Evolutionary conservation across 768 basidiomycete genomes (phyloP).

Genomic region (Pleurotus ostreatus): DNA sequence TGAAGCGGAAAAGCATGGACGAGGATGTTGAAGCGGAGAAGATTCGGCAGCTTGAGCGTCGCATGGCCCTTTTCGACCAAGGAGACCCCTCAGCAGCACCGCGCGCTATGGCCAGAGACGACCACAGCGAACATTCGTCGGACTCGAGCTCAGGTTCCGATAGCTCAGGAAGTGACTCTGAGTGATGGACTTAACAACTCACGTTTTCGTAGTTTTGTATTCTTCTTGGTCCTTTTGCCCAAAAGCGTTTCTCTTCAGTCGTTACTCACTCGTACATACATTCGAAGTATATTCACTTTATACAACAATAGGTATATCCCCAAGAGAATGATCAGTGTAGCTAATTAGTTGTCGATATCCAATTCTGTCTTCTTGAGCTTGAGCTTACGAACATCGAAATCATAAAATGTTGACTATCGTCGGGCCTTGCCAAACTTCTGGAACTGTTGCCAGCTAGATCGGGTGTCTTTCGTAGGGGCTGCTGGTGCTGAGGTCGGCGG

Average conservation of each 20-base stretch:
- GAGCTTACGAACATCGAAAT: neutral
- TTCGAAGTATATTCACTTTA: slow-evolving; percentile 28
- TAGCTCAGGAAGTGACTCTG: slow-evolving; percentile 82
- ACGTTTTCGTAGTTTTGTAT: slow-evolving; percentile 17
- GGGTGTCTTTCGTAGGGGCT: slow-evolving; percentile 11
- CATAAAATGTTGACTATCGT: slow-evolving; percentile 3
- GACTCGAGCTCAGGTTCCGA: slow-evolving; percentile 77
- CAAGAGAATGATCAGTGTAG: slow-evolving; percentile 38
- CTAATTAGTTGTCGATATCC: slow-evolving; percentile 43
- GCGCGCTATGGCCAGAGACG: slow-evolving; percentile 32
- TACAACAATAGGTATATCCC: slow-evolving; percentile 37
- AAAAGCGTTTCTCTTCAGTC: slow-evolving; percentile 9
- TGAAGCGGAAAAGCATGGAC: slow-evolving; percentile 95
- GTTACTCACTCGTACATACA: slow-evolving; percentile 4
- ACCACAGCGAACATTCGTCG: slow-evolving; percentile 71
- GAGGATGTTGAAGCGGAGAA: slow-evolving; percentile 95
- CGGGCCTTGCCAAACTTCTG: slow-evolving; percentile 34
- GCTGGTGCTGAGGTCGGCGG: slow-evolving; percentile 15
- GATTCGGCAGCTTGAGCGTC: slow-evolving; percentile 86
- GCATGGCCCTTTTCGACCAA: slow-evolving; percentile 80
- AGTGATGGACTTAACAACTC: slow-evolving; percentile 36
- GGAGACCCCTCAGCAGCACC: slow-evolving; percentile 36
- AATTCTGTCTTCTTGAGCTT: slow-evolving; percentile 9
- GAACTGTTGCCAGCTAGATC: slow-evolving; percentile 59
- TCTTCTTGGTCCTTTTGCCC: slow-evolving; percentile 14